A percentile compares a stretch with the other conserved stretches of the same genome.
Conservation (phyloP, 768 basidiomycete species). For the Piloderma croceum region DNA sequence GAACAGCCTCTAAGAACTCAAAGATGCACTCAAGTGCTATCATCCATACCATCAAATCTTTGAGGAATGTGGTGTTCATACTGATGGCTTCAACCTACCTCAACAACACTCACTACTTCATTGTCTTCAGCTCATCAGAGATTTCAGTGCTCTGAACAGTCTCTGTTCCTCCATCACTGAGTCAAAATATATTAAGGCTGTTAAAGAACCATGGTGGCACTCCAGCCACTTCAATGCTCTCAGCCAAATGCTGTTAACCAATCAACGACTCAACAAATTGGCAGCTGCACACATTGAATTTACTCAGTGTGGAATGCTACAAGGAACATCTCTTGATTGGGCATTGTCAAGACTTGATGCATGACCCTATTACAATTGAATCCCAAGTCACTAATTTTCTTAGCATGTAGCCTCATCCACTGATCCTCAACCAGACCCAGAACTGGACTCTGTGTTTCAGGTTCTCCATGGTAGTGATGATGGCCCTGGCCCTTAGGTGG, state of each 20-base stretch:
- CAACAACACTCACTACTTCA: constrained; percentile 29
- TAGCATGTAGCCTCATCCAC: constrained; percentile 10
- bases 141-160: constrained; percentile 30
- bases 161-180: constrained; percentile 34
- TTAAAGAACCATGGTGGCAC: constrained; percentile 28
- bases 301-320: too few species aligned
- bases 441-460: background rate
- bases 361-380: too few species aligned
- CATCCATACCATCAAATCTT: constrained; percentile 19
- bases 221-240: constrained; percentile 25
- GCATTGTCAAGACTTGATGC: too few species aligned
- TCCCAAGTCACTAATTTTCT: constrained; percentile 5
- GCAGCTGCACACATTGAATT: background rate
- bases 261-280: constrained; percentile 9
- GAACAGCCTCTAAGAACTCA: constrained; percentile 12
- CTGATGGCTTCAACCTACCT: too few species aligned
- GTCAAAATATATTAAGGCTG: constrained; percentile 29
- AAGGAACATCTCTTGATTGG: too few species aligned
- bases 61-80: constrained; percentile 5
- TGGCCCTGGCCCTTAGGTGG: constrained; percentile 7
- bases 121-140: constrained; percentile 18
- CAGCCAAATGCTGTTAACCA: constrained; percentile 24
- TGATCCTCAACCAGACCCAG: too few species aligned
- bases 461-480: background rate
- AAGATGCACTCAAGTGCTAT: constrained; percentile 14